A percentile compares a stretch with the other conserved stretches of the same genome.
Evolutionary conservation across 2,329 filamentous ascomycete genomes (phyloP).

Genomic region (Penicillium sp.): DNA sequence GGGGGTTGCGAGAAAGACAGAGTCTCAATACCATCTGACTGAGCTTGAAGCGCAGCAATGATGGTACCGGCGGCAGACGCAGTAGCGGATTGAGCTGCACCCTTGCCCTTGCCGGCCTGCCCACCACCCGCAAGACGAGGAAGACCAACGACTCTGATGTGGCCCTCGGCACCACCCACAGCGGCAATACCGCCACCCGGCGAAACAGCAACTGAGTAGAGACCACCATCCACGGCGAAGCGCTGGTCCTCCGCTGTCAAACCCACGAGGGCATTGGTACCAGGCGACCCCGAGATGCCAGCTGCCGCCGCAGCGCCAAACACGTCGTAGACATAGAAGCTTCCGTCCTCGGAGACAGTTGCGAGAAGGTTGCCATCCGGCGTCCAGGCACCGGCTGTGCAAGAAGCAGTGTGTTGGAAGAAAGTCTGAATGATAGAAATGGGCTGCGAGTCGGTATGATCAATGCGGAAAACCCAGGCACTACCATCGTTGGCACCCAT

Average conservation of each 20-base stretch:
- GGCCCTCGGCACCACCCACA: conserved; percentile 79
- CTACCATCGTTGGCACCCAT: conserved; percentile 85
- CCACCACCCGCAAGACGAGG: conserved; percentile 54
- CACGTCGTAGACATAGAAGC: conserved; percentile 87
- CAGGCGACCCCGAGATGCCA: conserved; percentile 52
- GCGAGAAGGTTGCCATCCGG: conserved; percentile 79
- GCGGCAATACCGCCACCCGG: conserved; percentile 74
- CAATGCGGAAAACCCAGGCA: conserved; percentile 92
- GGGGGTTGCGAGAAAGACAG: conserved; percentile 59
- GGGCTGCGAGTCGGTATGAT: conserved; percentile 57
- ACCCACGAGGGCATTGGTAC: conserved; percentile 63
- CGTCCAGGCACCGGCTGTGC: conserved; percentile 87
- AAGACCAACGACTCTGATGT: conserved; percentile 77
- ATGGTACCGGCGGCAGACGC: conserved; percentile 60
- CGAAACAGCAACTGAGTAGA: conserved; percentile 81
- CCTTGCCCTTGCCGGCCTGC: conserved; percentile 49
- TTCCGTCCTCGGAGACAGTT: conserved; percentile 83
- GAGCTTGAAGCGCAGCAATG: conserved; percentile 74
- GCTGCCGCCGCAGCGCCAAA: conserved; percentile 70
- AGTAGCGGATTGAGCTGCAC: conserved; percentile 32
- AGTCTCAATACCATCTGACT: conserved; percentile 74
- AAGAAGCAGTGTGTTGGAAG: conserved; percentile 80
- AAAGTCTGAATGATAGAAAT: conserved; percentile 84
- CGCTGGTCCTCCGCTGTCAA: conserved; percentile 78
- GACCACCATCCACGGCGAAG: conserved; percentile 83